Evolutionary conservation across 371 early-diverging fungal genomes (phyloP), one percentile per base, ranked within the genome.

Genomic region (Mortierella sp.): DNA sequence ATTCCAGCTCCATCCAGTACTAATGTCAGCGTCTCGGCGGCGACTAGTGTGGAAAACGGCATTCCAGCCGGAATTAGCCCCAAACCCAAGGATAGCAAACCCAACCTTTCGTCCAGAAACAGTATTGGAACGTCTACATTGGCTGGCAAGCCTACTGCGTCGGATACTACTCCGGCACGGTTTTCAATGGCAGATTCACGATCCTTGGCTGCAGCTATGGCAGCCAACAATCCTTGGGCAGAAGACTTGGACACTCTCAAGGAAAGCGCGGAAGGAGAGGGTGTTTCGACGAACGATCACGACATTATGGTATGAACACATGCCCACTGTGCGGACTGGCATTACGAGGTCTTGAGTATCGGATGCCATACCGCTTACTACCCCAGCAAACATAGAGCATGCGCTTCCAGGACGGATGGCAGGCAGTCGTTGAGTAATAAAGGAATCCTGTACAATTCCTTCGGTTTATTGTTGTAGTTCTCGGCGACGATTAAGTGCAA

Each of bases 121-220:
- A 76, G 78, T 24, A 70, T 66, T 1, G 78, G 78, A 16, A 56
- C 62, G 8, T 41, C 54, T 26, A 58, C 52, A 12, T 28, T 34
- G 34, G 10, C 60, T 18, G 38, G 59, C n/a, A 58, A 42, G 16
- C 9, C 63, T 2, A 19, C 52, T 0, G 38, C 27, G 0, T 47
- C 23, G 13, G 16, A 14, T 27, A 16, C 51, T 1, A 60, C 64
- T 0, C 78, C 78, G 1, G 46, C 61, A 21, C 16, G 78, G 38
- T 76, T 76, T 56, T 76, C 78, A 2, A 55, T 76, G 16, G 78
- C 78, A 0, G 78, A 76, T 18, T 54, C 78, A 2, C 54, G 78
- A 5, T 76, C 78, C 16, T 54, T 73, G 30, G 73, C 71, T 12
- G 71, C 73, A 1, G 49, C 34, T 30, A 10, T 61, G 24, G 49